Evolutionary conservation across 371 early-diverging fungal species (phyloP).

Genomic region (Rhizomucor pusillus): DNA sequence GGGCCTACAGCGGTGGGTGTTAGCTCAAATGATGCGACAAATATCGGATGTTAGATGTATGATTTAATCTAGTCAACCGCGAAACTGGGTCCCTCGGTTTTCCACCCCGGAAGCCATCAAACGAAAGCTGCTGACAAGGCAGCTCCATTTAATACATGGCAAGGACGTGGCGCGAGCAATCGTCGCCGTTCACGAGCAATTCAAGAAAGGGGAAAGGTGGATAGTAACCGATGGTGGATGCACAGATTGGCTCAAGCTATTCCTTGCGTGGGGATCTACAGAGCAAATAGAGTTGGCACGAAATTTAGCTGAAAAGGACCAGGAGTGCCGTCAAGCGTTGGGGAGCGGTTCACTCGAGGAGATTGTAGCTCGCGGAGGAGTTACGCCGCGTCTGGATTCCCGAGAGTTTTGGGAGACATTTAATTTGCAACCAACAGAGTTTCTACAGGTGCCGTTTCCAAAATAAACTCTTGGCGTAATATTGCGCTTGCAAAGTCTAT

Average conservation of each 20-base stretch:
- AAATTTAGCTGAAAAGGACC: constrained; percentile 24
- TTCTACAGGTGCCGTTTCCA: constrained; percentile 15
- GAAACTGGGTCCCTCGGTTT: constrained; percentile 43
- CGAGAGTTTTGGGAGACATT: constrained; percentile 47
- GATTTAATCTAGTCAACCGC: constrained; percentile 33
- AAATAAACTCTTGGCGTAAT: no score
- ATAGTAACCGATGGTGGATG: constrained; percentile 39
- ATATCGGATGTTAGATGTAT: background rate
- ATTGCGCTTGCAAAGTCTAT: no score
- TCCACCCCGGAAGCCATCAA: constrained; percentile 26
- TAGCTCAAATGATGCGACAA: background rate
- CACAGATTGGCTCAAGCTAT: constrained; percentile 41
- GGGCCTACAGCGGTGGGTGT: constrained; percentile 37
- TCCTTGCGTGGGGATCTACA: constrained; percentile 33
- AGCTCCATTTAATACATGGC: constrained; percentile 46
- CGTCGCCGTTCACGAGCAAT: constrained; percentile 31
- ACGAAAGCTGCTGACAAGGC: constrained; percentile 32
- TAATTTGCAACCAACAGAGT: constrained; percentile 29
- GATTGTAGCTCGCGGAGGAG: constrained; percentile 22
- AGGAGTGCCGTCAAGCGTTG: constrained; percentile 15
- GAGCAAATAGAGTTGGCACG: constrained; percentile 30
- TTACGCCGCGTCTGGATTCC: constrained; percentile 36
- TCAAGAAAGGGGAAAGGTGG: constrained; percentile 35
- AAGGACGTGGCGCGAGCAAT: constrained; percentile 44
- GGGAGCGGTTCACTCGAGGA: constrained; percentile 30